Base-by-base conservation (phyloP, 805 yeast genomes). In the Metschnikowia peoriensis region DNA sequence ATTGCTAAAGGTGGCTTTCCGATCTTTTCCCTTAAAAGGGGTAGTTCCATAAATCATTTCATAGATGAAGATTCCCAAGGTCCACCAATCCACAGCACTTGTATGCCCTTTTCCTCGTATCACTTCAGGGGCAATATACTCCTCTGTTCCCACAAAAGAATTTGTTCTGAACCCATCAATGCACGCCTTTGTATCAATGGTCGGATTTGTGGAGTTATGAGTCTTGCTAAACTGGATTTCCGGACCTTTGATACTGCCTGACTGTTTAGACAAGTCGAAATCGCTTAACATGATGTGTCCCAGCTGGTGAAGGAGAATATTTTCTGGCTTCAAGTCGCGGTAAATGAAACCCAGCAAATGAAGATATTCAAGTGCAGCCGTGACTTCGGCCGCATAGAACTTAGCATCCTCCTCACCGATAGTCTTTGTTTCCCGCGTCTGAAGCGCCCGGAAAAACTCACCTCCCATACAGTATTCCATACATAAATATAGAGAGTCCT, bases 391-490 rank as follows among this genome's bases (percentile, higher is more conserved):
- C 0, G 97, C 97, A 66, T 94, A 94, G 66, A 94, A 94, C 52
- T 84, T 78, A 2, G 99, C 98, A 67, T 92, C 98, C 29, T 76
- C 81, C 68, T 94, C 99, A 17, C 83, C 75, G 12, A 94, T 86
- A 59, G 96, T 88, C 66, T 91, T 89, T 50, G 90, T 83, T 55
- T 84, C 86, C 55, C 97, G 78, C 0, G 97, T 91, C 70, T 94
- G 99, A 49, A 94, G 72, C 0, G 98, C 99, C 54, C 98, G 76
- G 76, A 94, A 94, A 64, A 94, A 94, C 71, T 96, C 99, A 44
- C 99, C 99, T 32, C 99, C 99, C 91, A 94, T 90, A 66, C 99
- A 94, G 64, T 93, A 94, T 67, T 94, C 99, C 97, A 96, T 93
- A 70, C 99, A 94, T 40, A 94, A 79, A 61, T 91, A 94, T 10